These are phyloP conservation scores for Kodamaea leandrae DNA, from an alignment of 805 yeast species.

Conservation along the genomic window DNA sequence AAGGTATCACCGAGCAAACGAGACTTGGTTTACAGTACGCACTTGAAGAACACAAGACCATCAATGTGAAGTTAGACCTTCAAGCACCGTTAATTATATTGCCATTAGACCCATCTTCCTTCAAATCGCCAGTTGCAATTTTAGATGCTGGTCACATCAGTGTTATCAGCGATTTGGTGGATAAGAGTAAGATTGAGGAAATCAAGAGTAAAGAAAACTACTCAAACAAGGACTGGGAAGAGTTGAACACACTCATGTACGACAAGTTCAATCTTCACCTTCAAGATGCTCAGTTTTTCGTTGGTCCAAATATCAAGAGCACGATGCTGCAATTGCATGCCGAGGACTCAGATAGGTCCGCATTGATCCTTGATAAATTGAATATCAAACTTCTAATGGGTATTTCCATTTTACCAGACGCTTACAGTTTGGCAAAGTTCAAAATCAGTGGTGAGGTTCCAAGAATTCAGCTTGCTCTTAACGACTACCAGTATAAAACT, in stretches of 20 bases:
- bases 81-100: conserved; percentile 90
- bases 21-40: conserved; percentile 91
- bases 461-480: conserved; percentile 62
- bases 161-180: conserved; percentile 75
- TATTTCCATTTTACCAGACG: conserved; percentile 80
- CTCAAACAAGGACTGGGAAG: conserved; percentile 68
- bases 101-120: conserved; percentile 75
- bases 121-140: conserved; percentile 85
- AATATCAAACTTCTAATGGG: conserved; percentile 74
- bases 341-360: conserved; percentile 40
- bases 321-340: conserved; percentile 70
- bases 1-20: conserved; percentile 85
- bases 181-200: conserved; percentile 62
- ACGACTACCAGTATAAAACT: conserved; percentile 87
- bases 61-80: conserved; percentile 79
- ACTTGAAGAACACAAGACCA: conserved; percentile 88
- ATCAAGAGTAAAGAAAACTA: conserved; percentile 63
- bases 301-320: conserved; percentile 77
- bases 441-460: conserved; percentile 79
- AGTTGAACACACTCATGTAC: conserved; percentile 76
- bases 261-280: conserved; percentile 77
- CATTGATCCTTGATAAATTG: conserved; percentile 71
- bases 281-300: conserved; percentile 82
- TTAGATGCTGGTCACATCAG: conserved; percentile 96
- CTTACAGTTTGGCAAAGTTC: conserved; percentile 67